A percentile compares a stretch with the other conserved stretches of the same genome.
phyloP scores from a whole-genome alignment of 208 protist genomes.

The Wallacemonas collosoma region DNA sequence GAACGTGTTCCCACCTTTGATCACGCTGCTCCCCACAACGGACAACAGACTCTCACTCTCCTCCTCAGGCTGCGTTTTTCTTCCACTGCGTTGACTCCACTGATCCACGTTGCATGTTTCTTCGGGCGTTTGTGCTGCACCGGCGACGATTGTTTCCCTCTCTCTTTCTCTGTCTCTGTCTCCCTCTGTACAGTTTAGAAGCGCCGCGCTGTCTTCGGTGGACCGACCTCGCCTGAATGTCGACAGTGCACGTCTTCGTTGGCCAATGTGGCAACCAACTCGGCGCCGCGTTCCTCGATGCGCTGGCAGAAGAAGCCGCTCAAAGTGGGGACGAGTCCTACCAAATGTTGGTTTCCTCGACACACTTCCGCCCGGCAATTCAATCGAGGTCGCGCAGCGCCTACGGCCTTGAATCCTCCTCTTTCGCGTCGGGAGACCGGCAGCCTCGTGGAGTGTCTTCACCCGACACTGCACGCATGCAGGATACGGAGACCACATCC shows the following conservation, averaged over 20 bases:
- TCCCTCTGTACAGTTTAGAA: no score
- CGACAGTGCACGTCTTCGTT: conserved; percentile 74
- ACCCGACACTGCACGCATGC: background rate
- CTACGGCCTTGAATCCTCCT: background rate
- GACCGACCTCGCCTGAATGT: conserved; percentile 24
- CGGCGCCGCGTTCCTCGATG: conserved; percentile 71
- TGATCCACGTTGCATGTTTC: no score
- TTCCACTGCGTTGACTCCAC: no score
- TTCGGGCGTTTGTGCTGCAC: no score
- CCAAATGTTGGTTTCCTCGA: conserved; percentile 51
- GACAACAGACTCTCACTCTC: no score
- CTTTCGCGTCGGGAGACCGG: no score
- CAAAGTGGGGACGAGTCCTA: conserved; percentile 48
- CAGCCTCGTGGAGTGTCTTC: no score
- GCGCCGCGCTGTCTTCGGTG: background rate
- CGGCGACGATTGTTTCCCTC: no score
- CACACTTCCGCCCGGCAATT: conserved; percentile 58
- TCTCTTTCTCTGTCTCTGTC: no score
- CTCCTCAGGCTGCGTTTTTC: no score
- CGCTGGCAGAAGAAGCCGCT: conserved; percentile 54
- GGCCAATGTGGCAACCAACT: conserved; percentile 94
- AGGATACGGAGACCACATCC: background rate
- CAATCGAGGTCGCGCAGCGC: background rate
- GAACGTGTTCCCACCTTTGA: no score
- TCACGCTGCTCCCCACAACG: no score